Base-by-base conservation (phyloP, 805 yeast genomes). In the Ogataea pilisensis region DNA sequence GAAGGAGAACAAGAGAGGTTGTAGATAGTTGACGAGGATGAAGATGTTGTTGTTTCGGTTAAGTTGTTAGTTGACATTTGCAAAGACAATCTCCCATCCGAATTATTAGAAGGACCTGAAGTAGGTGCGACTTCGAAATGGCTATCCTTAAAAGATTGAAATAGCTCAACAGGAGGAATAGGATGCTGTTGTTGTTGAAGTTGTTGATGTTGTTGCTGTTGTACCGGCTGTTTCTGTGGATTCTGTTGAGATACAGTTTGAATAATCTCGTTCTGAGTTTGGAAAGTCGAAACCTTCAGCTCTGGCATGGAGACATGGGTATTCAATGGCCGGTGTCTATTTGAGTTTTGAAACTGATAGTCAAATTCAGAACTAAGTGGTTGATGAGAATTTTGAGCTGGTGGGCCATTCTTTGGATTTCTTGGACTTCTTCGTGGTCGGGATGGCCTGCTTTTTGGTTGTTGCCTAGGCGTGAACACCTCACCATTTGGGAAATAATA, bases 401-500 rank as follows among this genome's bases (percentile, higher is more conserved):
- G n/a, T n/a, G n/a, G n/a, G n/a, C n/a, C n/a, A n/a, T n/a, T n/a
- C n/a, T n/a, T n/a, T n/a, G n/a, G n/a, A 12, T 27, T 27, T 8
- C 14, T 8, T 2, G 41, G 34, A 28, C 35, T 17, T 39, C 49
- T 41, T 16, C 38, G 45, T 32, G 40, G 76, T 38, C 68, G 61
- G 24, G 61, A 51, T 8, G 61, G 42, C 39, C 74, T 58, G 35
- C 61, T 66, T n/a, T 61, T 43, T 2, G 73, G 73, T 11, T 64
- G 61, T 33, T 53, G 56, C 30, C 78, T 53, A 2, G 79, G 79
- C 27, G 72, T 58, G 53, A 74, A 75, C 2, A 73, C 64, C 50
- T 75, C 80, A 36, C 80, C 80, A 52, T 75, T 74, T 13, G 79
- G 79, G 51, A 75, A 75, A 45, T 61, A 67, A 37, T 51, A 57